Percentiles rank a stretch among this genome's conserved stretches.
phyloP scores from a whole-genome alignment of 148 eudicot genomes.

The Nepenthes gracilis region DNA sequence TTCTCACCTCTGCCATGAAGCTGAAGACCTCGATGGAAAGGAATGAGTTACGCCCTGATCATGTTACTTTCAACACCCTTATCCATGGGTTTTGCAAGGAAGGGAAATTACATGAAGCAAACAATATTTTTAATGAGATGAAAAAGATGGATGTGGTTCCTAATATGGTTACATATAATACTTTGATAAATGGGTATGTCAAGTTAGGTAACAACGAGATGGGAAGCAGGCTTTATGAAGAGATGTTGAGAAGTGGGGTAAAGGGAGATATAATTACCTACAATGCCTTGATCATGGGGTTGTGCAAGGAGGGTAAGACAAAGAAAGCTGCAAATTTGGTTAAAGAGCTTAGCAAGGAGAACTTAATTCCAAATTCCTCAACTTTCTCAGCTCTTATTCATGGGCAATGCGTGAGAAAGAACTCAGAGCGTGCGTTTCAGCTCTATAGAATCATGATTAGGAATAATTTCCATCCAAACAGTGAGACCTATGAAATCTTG shows the following conservation, averaged over 20 bases:
- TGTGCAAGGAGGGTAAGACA: conserved; percentile 73
- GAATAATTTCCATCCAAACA: conserved; percentile 52
- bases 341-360: conserved; percentile 49
- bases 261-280: conserved; percentile 61
- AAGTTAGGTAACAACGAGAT: conserved; percentile 38
- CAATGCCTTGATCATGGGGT: conserved; percentile 58
- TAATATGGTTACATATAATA: conserved; percentile 48
- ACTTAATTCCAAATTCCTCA: conserved; percentile 54
- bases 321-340: conserved; percentile 68
- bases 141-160: conserved; percentile 36
- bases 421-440: conserved; percentile 66
- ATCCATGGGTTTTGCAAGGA: conserved; percentile 63
- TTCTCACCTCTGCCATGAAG: conserved; percentile 39
- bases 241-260: conserved; percentile 43
- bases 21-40: conserved; percentile 50
- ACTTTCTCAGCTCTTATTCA: conserved; percentile 72
- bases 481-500: conserved; percentile 30
- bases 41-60: conserved; percentile 38
- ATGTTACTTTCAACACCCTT: conserved; percentile 55
- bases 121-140: conserved; percentile 59
- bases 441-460: conserved; percentile 58
- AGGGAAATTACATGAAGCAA: conserved; percentile 56
- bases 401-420: conserved; percentile 69
- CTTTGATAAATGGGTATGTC: conserved; percentile 52
- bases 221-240: conserved; percentile 45